Evolutionary conservation across 2,329 filamentous ascomycete species (phyloP), one percentile per base, ranked within the genome.

Genomic region (Exophiala phaeomuriformis): DNA sequence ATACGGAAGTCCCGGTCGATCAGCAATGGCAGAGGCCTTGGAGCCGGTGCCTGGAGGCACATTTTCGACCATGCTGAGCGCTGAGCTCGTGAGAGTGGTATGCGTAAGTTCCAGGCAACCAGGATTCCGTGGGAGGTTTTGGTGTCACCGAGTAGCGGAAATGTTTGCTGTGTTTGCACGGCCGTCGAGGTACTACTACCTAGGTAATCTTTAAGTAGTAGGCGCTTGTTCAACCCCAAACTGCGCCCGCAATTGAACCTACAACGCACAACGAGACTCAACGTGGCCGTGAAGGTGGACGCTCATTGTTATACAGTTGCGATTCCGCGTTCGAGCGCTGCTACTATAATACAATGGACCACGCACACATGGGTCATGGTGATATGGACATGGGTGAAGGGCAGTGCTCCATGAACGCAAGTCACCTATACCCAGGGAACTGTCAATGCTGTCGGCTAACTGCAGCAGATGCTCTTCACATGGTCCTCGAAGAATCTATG

Each of bases 401-500:
- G 50, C 82, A 83, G 77, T 96, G 90, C 79, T 90, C 77, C 71
- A 96, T 96, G 89, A 95, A 90, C 71, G 90, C 91, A 74, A 65
- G 84, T 65, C 48, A 53, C 47, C 49, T 37, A 28, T 42, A 12
- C 8, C 43, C 31, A 31, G 40, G 28, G 40, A n/a, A 35, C 47
- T 12, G 8, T 43, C 12, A 42, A 12, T 32, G 9, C n/a, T 37
- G 6, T 31, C 49, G 33, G 45, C 48, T 63, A 44, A 57, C 46
- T 28, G 8, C 33, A 47, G 3, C 63, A 95, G 90, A 97, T 96
- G 91, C 83, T 97, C 62, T 98, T 98, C 76, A 97, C 90, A 57
- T 98, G 91, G 91, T 83, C 90, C 69, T 91, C 90, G 2, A 81
- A 78, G 52, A 86, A 97, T 73, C 88, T 98, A 61, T 98, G 93